These are phyloP conservation scores for Voacanga thouarsii DNA, from an alignment of 257 asterid species.

Conservation along the genomic window DNA sequence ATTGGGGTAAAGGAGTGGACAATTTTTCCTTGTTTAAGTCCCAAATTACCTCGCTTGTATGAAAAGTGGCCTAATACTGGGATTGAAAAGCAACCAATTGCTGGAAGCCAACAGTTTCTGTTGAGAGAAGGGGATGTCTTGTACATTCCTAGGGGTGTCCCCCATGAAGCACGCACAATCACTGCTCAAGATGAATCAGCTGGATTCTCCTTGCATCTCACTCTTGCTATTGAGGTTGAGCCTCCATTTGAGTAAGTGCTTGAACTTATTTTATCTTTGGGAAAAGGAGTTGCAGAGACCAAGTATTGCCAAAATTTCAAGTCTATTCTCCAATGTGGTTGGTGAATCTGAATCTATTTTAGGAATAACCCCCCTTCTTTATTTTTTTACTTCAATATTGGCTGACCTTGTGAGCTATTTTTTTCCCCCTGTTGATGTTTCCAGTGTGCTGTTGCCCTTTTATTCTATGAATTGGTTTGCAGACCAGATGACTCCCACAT, in stretches of 20 bases:
- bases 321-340: background rate
- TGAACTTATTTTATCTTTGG: background rate
- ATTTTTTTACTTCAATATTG: background rate
- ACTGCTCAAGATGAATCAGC: constrained; percentile 28
- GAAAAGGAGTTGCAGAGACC: background rate
- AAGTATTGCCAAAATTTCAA: background rate
- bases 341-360: background rate
- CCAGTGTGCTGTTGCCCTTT: background rate
- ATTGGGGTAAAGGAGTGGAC: constrained; percentile 61
- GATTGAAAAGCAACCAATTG: constrained; percentile 25
- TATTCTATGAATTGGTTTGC: background rate
- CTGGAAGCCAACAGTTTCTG: constrained; percentile 39
- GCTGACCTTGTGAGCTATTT: background rate
- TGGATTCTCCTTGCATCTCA: constrained; percentile 72
- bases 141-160: constrained; percentile 78
- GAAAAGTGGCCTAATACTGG: constrained; percentile 27
- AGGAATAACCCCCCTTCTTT: background rate
- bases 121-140: constrained; percentile 73
- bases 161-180: constrained; percentile 64
- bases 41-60: constrained; percentile 66
- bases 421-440: background rate
- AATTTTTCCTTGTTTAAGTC: constrained; percentile 35
- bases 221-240: constrained; percentile 79
- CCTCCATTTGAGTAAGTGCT: constrained; percentile 80
- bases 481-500: background rate